Base-by-base conservation (phyloP, 2,329 filamentous ascomycete genomes). In the Trichophyton simii region DNA sequence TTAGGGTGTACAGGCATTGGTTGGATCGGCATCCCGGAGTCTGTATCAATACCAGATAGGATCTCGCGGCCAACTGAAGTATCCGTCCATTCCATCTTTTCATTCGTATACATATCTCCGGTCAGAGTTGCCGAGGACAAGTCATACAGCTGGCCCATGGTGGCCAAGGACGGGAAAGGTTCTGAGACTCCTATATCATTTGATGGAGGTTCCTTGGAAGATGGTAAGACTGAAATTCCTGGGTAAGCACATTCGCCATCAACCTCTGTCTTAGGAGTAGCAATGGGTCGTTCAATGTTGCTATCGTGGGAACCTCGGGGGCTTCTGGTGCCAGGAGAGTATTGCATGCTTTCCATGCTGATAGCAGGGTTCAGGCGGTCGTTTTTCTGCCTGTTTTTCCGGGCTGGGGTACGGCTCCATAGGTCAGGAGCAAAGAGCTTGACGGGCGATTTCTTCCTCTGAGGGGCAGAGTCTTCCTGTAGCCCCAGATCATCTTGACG, bases 241-340 rank as follows among this genome's bases (percentile, higher is more conserved):
- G 63, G 52, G 60, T 58, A 59, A 57, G 60, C 61, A 42, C 61
- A 64, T 63, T 64, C 57, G 41, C 60, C 50, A 22, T 66, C 60
- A 4, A 64, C 61, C 41, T 61, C 61, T 57, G 58, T 25, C 41
- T 36, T 58, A 13, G 58, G 20, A 18, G 11, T 36, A 18, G 31
- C 25, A 18, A 9, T 34, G 13, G 52, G 28, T 38, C 58, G 58
- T 11, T 48, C 44, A 18, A 36, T 41, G 28, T 42, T 41, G 41
- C 55, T 58, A 31, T 42, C 34, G 25, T 58, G 36, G 2, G 36
- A 42, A 6, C 34, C 55, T 25, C 34, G 55, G 25, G 55, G 55
- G 55, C 55, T 58, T 42, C 36, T 41, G 25, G 55, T 58, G 34
- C 55, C 7, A 18, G 55, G 55, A 8, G 52, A 55, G 31, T 55